phyloP scores from a whole-genome alignment of 805 yeast species.

The Naumovozyma castellii region DNA sequence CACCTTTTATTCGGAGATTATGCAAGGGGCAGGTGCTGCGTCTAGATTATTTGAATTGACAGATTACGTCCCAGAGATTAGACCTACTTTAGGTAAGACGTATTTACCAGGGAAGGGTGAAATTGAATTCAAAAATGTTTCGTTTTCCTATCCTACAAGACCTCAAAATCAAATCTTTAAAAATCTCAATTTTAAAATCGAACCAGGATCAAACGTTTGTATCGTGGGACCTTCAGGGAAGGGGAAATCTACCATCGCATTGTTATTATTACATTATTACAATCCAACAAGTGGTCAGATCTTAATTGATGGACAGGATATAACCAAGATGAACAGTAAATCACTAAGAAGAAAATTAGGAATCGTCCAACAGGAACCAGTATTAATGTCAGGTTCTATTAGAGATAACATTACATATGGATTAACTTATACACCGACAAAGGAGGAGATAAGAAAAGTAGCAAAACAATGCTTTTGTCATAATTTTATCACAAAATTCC shows the following conservation, averaged over 20 bases:
- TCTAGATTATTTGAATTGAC: conserved; percentile 81
- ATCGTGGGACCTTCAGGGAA: conserved; percentile 83
- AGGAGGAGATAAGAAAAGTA: conserved; percentile 36
- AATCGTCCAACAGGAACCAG: conserved; percentile 71
- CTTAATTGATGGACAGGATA: conserved; percentile 42
- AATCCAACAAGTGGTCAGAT: conserved; percentile 40
- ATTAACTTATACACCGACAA: conserved; percentile 53
- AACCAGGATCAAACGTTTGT: conserved; percentile 54
- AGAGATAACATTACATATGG: conserved; percentile 73
- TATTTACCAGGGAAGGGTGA: conserved; percentile 32
- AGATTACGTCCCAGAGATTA: conserved; percentile 64
- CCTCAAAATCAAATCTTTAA: conserved; percentile 51
- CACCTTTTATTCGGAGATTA: conserved; percentile 84
- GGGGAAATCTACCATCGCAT: conserved; percentile 78
- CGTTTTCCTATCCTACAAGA: conserved; percentile 83
- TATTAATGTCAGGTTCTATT: conserved; percentile 71
- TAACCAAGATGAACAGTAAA: conserved; percentile 39
- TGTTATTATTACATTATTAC: conserved; percentile 50
- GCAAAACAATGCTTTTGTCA: conserved; percentile 48
- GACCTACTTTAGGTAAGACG: conserved; percentile 51
- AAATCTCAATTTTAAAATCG: conserved; percentile 39
- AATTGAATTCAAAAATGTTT: conserved; percentile 56
- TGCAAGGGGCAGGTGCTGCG: conserved; percentile 98
- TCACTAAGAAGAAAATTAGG: conserved; percentile 51
- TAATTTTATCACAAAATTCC: conserved; percentile 49